Evolutionary conservation across 495 filamentous ascomycete species (phyloP).

Genomic region (Chaetomium tenue): DNA sequence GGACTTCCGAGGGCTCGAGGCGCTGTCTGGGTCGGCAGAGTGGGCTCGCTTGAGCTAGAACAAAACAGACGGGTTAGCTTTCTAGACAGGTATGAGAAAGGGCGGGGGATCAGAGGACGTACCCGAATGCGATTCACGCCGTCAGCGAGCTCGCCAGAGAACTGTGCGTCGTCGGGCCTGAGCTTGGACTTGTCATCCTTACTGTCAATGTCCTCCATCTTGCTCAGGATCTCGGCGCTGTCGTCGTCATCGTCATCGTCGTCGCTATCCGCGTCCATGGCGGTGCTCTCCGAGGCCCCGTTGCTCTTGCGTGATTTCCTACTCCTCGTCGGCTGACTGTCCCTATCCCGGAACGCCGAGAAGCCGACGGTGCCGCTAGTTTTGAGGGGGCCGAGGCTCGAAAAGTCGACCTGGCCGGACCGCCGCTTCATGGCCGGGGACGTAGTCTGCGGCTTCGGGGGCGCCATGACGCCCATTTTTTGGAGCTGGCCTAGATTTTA

Average conservation of each 20-base stretch:
- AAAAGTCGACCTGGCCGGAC: slow-evolving; percentile 76
- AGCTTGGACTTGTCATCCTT: slow-evolving; percentile 63
- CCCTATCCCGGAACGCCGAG: slow-evolving; percentile 76
- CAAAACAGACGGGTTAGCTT: slow-evolving; percentile 24
- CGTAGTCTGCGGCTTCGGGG: slow-evolving; percentile 58
- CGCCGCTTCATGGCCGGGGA: slow-evolving; percentile 64
- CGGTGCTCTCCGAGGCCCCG: slow-evolving; percentile 38
- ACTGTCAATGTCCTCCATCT: slow-evolving; percentile 70
- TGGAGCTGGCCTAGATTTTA: slow-evolving; percentile 71
- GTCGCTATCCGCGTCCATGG: slow-evolving; percentile 57
- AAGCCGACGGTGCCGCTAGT: slow-evolving; percentile 84
- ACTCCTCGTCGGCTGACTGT: slow-evolving; percentile 47
- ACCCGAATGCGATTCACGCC: slow-evolving; percentile 91
- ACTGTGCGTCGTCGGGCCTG: slow-evolving; percentile 71
- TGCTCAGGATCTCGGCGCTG: slow-evolving; percentile 59
- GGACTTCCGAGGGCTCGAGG: slow-evolving; percentile 43
- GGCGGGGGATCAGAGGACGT: slow-evolving; percentile 40
- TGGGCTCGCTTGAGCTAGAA: slow-evolving; percentile 89
- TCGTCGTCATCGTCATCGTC: slow-evolving; percentile 75
- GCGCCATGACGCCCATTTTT: slow-evolving; percentile 83
- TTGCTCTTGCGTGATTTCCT: slow-evolving; percentile 58
- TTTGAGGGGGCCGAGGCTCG: slow-evolving; percentile 79
- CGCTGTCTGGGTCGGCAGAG: slow-evolving; percentile 70
- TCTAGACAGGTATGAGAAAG: not conserved
- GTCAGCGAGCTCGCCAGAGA: slow-evolving; percentile 82